Evolutionary conservation across 2,329 filamentous ascomycete species (phyloP).

Genomic region (Huntiella moniliformis): DNA sequence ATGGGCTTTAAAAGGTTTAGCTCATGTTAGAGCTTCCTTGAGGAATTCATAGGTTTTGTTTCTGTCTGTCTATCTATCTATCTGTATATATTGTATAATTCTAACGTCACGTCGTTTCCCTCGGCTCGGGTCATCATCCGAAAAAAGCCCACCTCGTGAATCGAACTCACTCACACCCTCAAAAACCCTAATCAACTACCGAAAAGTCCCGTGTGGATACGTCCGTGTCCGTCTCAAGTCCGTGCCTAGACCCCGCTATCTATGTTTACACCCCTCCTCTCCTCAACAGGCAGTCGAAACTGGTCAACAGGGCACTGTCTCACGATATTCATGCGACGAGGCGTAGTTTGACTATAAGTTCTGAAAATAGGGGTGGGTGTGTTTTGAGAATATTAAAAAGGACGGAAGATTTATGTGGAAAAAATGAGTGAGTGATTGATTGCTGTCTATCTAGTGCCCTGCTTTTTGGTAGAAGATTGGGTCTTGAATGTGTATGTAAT

Average conservation of each 20-base stretch:
- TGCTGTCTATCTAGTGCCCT: background rate
- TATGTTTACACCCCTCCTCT: background rate
- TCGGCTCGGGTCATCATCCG: too few species aligned
- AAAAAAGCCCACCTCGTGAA: too few species aligned
- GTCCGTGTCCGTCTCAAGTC: too few species aligned
- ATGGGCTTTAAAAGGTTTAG: constrained; percentile 18
- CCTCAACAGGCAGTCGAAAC: background rate
- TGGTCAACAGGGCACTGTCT: background rate
- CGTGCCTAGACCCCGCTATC: background rate
- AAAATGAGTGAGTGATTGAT: background rate
- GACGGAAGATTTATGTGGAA: background rate
- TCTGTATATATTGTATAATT: too few species aligned
- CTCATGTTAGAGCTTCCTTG: constrained; percentile 14
- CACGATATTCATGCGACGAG: background rate
- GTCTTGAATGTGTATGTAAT: constrained; percentile 3
- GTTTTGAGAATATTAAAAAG: background rate
- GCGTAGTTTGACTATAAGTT: background rate
- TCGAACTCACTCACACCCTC: too few species aligned
- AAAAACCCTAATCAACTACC: too few species aligned
- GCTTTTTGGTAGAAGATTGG: background rate
- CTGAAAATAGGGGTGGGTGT: background rate
- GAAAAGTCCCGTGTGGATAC: too few species aligned
- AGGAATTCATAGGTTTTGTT: constrained; percentile 6
- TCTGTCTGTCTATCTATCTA: too few species aligned
- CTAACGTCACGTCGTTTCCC: too few species aligned